Evolutionary conservation across 768 basidiomycete species (phyloP), one percentile per base, ranked within the genome.

Genomic region (Trichaptum fuscoviolaceum): DNA sequence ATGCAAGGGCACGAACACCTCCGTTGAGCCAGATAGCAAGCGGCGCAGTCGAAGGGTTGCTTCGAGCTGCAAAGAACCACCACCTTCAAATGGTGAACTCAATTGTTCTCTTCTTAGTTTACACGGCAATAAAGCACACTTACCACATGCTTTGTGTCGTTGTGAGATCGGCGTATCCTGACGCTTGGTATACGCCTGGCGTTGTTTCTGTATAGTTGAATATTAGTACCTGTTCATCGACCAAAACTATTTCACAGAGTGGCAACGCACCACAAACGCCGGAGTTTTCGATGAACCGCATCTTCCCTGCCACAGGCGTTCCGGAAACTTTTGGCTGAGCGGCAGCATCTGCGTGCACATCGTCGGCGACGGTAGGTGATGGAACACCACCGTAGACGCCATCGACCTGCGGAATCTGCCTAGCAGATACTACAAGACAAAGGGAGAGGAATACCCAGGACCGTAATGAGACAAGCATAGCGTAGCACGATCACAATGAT

Each of bases 11-110:
- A 70, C 77, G 69, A 65, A 80, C 78, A 12, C 78, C 78, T 30
- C 87, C 87, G 73, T 89, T 88, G 67, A 89, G 84, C 88, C 87
- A 89, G 9, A 88, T 77, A 24, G 84, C 79, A 20, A 90, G 79
- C n/a, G 88, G 87, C 0, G 87, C 87, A 0, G 80, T 86, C 25
- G 81, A 81, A 0, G 87, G 81, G 70, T 85, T 84, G 26, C 84
- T 83, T n/a, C 87, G 83, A 0, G 87, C 81, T 15, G 78, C 87
- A 69, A 89, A 89, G 77, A 85, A 89, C 86, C 86, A 88, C 77
- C 88, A 89, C 83, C 87, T 87, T 62, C 52, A 15, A 23, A 26
- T 7, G 7, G 63, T 7, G 59, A 17, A 69, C 62, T 62, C 23
- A n/a, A 15, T 18, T 52, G 65, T 57, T 64, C 0, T 35, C 3